Conservation (phyloP, 1,139 yeast species). For the Yamadazyma spencermartinsiae region DNA sequence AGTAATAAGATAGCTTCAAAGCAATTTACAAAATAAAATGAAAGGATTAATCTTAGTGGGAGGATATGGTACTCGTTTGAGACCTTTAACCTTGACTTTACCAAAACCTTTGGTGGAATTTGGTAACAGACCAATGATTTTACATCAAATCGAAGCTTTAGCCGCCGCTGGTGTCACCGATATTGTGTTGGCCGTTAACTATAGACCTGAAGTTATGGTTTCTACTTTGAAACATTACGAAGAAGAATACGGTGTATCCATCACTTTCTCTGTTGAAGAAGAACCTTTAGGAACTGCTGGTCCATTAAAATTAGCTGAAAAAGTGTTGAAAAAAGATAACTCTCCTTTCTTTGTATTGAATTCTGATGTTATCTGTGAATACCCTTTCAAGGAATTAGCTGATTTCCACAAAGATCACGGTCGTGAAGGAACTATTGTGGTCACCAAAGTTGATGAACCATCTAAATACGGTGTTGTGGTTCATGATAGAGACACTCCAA, state of each 20-base stretch:
- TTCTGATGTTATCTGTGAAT: conserved; percentile 98
- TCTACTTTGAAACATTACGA: conserved; percentile 92
- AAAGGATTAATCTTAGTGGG: conserved; percentile 98
- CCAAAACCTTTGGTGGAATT: conserved; percentile 99
- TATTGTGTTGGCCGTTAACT: conserved; percentile 97
- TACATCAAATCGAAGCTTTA: conserved; percentile 97
- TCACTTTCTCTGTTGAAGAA: conserved; percentile 97
- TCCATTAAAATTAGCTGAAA: conserved; percentile 96
- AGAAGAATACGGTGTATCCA: conserved; percentile 87
- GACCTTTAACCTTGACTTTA: conserved; percentile 94
- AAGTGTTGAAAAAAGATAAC: conserved; percentile 88
- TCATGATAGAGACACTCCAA: conserved; percentile 88
- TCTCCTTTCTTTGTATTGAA: conserved; percentile 96
- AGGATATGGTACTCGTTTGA: conserved; percentile 99
- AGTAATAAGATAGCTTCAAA: too few relatives aligned
- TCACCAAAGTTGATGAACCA: conserved; percentile 99
- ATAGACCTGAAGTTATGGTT: conserved; percentile 99
- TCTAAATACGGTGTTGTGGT: conserved; percentile 99
- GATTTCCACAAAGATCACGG: conserved; percentile 94
- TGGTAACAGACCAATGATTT: conserved; percentile 96
- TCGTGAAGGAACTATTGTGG: conserved; percentile 97
- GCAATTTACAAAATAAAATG: conserved; percentile 49
- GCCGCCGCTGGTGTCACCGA: conserved; percentile 99
- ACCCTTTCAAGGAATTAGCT: conserved; percentile 92
- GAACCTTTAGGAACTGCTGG: conserved; percentile 99